Conservation (phyloP, 768 basidiomycete species). For the Boletus sp. region DNA sequence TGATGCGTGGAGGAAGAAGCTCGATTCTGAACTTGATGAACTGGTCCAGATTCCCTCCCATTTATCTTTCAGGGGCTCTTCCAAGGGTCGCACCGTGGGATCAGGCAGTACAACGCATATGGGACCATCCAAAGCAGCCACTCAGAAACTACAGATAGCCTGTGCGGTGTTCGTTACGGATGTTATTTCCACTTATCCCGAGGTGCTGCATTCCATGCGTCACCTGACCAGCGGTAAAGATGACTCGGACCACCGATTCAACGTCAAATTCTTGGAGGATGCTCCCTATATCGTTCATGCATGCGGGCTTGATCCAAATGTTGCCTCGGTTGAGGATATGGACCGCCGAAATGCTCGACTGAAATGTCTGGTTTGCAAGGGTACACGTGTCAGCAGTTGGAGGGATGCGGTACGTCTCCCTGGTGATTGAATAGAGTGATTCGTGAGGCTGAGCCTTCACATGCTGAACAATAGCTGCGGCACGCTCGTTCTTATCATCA, state of each 20-base stretch:
- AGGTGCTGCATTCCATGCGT: not conserved
- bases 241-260: not conserved
- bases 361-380: too few species aligned
- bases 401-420: conserved; percentile 1
- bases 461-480: too few species aligned
- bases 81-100: rapidly evolving
- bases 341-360: too few species aligned
- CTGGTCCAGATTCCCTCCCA: too few species aligned
- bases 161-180: not conserved
- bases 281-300: conserved; percentile 1
- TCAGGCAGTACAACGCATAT: not conserved
- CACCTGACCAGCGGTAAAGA: too few species aligned
- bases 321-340: too few species aligned
- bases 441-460: not conserved
- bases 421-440: not conserved
- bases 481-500: too few species aligned
- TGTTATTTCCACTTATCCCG: not conserved
- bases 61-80: not conserved
- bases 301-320: too few species aligned
- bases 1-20: not conserved
- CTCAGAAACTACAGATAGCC: not conserved
- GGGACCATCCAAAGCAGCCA: not conserved
- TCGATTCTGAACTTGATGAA: not conserved
- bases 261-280: not conserved
- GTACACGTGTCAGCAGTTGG: not conserved